A percentile compares a stretch with the other conserved stretches of the same genome.
Conservation (phyloP, 108 stramenopile species). For the Chaetoceros muelleri region DNA sequence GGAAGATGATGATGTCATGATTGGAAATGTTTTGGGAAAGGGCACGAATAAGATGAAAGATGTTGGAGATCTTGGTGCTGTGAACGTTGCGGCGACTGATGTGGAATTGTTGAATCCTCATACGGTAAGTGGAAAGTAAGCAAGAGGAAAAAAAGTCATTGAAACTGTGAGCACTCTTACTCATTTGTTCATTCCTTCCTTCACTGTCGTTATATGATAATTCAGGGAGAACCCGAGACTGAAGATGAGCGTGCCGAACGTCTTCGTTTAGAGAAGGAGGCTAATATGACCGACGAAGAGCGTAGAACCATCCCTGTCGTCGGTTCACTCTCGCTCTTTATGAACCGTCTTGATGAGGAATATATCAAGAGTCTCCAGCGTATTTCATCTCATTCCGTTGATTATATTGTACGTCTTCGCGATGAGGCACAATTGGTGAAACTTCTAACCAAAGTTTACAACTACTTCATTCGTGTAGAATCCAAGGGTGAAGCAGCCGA, state of each 20-base stretch:
- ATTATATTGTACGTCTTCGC: slow-evolving; percentile 83
- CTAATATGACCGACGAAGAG: slow-evolving; percentile 62
- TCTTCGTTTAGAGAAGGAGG: slow-evolving; percentile 69
- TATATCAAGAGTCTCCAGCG: slow-evolving; percentile 92
- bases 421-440: slow-evolving; percentile 84
- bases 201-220: too few species aligned
- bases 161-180: neutral
- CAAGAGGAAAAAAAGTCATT: neutral
- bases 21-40: slow-evolving; percentile 24
- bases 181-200: neutral
- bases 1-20: slow-evolving; percentile 53
- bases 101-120: slow-evolving; percentile 75
- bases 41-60: slow-evolving; percentile 54
- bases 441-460: slow-evolving; percentile 57
- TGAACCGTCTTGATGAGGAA: slow-evolving; percentile 88
- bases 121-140: too few species aligned
- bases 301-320: slow-evolving; percentile 73
- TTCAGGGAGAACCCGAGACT: slow-evolving; percentile 59
- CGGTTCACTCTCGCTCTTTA: slow-evolving; percentile 75
- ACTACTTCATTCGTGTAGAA: slow-evolving; percentile 78
- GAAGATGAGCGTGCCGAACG: slow-evolving; percentile 77
- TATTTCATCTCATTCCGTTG: slow-evolving; percentile 85
- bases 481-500: slow-evolving; percentile 54
- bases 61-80: slow-evolving; percentile 51
- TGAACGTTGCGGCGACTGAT: slow-evolving; percentile 64